These are phyloP conservation scores for Sonneratia alba DNA, from an alignment of 345 rosid genomes.

Conservation along the genomic window DNA sequence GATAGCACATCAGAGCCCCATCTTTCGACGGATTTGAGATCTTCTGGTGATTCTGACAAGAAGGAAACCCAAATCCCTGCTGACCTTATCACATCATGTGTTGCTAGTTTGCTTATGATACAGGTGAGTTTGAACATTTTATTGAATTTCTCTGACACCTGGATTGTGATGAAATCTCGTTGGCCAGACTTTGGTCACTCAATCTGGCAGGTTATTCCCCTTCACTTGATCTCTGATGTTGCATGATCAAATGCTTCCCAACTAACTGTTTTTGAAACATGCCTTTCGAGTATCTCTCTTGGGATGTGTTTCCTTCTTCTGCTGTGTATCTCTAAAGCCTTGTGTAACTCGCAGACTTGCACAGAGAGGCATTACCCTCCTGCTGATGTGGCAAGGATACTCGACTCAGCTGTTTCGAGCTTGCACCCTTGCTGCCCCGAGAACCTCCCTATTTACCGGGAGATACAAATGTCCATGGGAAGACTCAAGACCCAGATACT, in stretches of 20 bases:
- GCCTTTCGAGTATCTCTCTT: background rate
- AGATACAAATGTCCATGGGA: constrained; percentile 91
- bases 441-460: constrained; percentile 70
- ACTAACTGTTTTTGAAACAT: background rate
- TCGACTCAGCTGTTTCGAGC: constrained; percentile 69
- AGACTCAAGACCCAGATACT: constrained; percentile 86
- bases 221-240: background rate
- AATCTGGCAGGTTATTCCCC: background rate
- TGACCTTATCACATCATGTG: constrained; percentile 76
- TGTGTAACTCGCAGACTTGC: constrained; percentile 48
- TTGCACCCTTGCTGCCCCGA: constrained; percentile 74
- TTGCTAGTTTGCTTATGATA: constrained; percentile 76
- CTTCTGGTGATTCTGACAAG: constrained; percentile 29
- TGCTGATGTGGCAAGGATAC: constrained; percentile 84
- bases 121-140: constrained; percentile 43
- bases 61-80: constrained; percentile 50
- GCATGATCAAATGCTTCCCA: too few relatives aligned
- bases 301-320: background rate
- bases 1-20: too few relatives aligned
- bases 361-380: constrained; percentile 85
- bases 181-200: background rate
- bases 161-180: background rate
- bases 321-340: constrained; percentile 4
- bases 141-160: background rate
- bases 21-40: constrained; percentile 13